Evolutionary conservation across 805 yeast species (phyloP), one percentile per base, ranked within the genome.

Genomic region (Dipodascopsis uninucleata): DNA sequence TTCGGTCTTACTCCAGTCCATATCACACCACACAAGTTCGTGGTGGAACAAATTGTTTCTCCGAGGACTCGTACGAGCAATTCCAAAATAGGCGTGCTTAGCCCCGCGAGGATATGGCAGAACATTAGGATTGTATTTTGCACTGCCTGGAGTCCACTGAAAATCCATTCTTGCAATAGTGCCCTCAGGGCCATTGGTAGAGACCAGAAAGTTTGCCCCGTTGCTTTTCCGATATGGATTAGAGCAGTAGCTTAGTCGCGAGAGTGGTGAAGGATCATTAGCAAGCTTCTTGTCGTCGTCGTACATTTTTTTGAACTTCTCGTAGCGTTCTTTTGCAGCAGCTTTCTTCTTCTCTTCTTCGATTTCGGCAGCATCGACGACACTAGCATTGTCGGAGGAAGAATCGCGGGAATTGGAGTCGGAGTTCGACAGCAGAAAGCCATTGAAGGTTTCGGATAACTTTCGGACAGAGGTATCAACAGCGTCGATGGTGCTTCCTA

Each of bases 101-200:
- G 32, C 16, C 38, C 45, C 28, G 23, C 28, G 29, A 17, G 50
- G 50, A 35, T 45, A 46, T 3, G 50, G 48, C 21, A 46, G 32
- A 9, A 46, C n/a, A 26, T 46, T 46, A 5, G 49, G 50, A 31
- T 46, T 46, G 34, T 32, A 46, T n/a, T n/a, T n/a, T n/a, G n/a
- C n/a, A n/a, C n/a, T n/a, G n/a, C n/a, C n/a, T n/a, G n/a, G n/a
- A n/a, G n/a, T 33, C 47, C 44, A 43, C 22, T 39, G 28, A 18
- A 43, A 43, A n/a, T 43, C 44, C 10, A 31, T 25, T 8, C 45
- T 43, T 14, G 44, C 47, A 10, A 43, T 28, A 9, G 47, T 39
- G 14, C 47, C 47, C 18, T 43, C 47, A 5, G 25, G 16, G 4
- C 46, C 46, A 22, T 35, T 23, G 6, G 34, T 37, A 20, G 49